Conservation (phyloP, 176 grass and related monocot species). For the Rhynchospora pubera region DNA sequence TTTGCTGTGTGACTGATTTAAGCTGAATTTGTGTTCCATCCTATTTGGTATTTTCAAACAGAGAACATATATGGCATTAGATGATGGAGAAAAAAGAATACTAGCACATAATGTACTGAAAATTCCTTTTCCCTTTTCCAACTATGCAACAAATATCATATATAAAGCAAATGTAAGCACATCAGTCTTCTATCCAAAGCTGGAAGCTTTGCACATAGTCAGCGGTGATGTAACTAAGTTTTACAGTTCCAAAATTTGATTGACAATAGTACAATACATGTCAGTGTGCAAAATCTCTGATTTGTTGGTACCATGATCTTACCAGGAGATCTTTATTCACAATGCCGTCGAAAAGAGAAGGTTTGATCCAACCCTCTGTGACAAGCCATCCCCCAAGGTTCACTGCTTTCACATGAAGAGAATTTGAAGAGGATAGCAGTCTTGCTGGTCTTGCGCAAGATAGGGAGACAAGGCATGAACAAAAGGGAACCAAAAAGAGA, state of each 20-base stretch:
- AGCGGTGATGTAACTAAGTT: no score
- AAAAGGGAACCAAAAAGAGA: not conserved
- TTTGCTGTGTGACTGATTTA: constrained; percentile 35
- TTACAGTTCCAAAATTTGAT: not conserved
- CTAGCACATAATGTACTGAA: not conserved
- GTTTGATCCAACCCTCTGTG: constrained; percentile 47
- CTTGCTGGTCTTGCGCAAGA: not conserved
- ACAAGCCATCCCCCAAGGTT: constrained; percentile 54
- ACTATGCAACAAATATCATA: not conserved
- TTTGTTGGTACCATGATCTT: not conserved
- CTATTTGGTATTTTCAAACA: constrained; percentile 4
- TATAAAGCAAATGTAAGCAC: not conserved
- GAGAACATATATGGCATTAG: not conserved
- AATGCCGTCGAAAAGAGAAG: constrained; percentile 39
- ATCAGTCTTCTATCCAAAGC: not conserved
- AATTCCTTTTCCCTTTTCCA: not conserved
- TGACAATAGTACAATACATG: not conserved
- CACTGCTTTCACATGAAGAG: constrained; percentile 26
- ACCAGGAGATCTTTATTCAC: constrained; percentile 37
- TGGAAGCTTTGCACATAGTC: no score
- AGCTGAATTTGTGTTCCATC: constrained; percentile 46
- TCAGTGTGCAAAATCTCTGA: not conserved
- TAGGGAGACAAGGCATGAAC: constrained; percentile 8
- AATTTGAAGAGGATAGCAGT: not conserved
- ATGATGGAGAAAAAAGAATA: not conserved